Percentiles rank a stretch among this genome's conserved stretches.
These are phyloP conservation scores for Wallacemonas sp. DNA, from an alignment of 208 protist species.

Conservation along the genomic window DNA sequence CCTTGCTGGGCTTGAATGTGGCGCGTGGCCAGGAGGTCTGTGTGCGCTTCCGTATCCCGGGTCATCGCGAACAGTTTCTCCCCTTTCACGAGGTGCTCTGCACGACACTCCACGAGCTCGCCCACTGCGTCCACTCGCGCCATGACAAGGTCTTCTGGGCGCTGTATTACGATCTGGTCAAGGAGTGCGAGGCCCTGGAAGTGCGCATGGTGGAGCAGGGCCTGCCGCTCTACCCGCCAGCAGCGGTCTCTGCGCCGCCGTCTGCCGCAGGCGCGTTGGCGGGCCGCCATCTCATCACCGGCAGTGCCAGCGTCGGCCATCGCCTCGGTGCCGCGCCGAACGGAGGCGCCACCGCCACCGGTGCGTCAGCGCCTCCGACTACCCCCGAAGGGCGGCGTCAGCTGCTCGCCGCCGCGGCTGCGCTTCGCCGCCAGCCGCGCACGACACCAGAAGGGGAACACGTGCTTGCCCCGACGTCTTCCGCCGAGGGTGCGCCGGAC, in stretches of 20 bases:
- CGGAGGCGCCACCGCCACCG: not conserved
- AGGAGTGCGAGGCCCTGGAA: constrained; percentile 75
- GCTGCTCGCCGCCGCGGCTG: constrained; percentile 22
- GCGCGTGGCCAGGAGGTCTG: constrained; percentile 79
- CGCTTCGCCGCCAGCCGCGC: not conserved
- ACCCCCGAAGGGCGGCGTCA: constrained; percentile 25
- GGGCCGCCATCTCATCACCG: not conserved
- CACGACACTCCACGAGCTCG: constrained; percentile 90
- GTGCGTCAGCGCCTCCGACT: not conserved
- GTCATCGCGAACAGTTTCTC: constrained; percentile 68
- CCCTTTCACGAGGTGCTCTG: constrained; percentile 86
- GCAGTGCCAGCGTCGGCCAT: not conserved
- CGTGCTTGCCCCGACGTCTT: no score
- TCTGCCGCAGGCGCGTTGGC: not conserved
- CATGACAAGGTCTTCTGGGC: constrained; percentile 80
- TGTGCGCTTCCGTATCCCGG: constrained; percentile 75
- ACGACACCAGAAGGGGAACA: no score
- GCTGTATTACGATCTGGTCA: constrained; percentile 74
- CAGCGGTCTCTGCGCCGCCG: not conserved
- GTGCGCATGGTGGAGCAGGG: constrained; percentile 38
- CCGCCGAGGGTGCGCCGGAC: no score
- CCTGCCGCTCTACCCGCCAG: constrained; percentile 40
- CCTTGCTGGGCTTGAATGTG: constrained; percentile 84
- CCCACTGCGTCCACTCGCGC: constrained; percentile 63
- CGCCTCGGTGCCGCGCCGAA: not conserved